A percentile compares a stretch with the other conserved stretches of the same genome.
phyloP scores from a whole-genome alignment of 208 protist species.

The Crithidia sp. region DNA sequence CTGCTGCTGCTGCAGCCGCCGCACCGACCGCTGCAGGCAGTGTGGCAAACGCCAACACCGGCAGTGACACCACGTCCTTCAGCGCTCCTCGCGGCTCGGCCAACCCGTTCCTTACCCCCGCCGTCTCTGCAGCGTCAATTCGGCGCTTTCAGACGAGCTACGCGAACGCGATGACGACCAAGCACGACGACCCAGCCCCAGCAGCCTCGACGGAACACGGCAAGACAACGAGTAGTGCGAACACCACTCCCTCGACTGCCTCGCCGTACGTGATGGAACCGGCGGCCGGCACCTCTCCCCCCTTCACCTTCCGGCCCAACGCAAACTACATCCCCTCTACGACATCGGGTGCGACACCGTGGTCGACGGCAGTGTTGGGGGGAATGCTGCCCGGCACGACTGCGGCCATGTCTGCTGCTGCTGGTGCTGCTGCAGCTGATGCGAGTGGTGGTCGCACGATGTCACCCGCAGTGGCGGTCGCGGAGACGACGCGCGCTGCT shows the following conservation, averaged over 20 bases:
- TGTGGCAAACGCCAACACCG: not conserved
- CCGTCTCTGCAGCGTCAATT: conserved; percentile 16
- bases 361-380: not conserved
- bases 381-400: conserved; percentile 10
- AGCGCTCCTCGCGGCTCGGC: not conserved
- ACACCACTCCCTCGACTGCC: not conserved
- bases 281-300: conserved; percentile 42
- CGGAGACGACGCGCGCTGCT: too few relatives aligned
- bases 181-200: conserved; percentile 17
- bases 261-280: conserved; percentile 39
- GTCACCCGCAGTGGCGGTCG: not conserved
- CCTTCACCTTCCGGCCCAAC: conserved; percentile 50
- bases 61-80: conserved; percentile 1
- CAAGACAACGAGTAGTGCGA: not conserved
- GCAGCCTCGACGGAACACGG: not conserved
- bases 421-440: not conserved
- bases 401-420: not conserved
- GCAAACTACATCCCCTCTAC: conserved; percentile 7
- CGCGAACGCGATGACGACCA: not conserved
- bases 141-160: conserved; percentile 23
- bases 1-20: not conserved
- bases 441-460: not conserved
- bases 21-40: not conserved
- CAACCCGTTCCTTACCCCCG: conserved; percentile 16
- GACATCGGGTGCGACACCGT: not conserved